These are phyloP conservation scores for Sordariomycetes sp. DNA, from an alignment of 2,329 filamentous ascomycete genomes.

Conservation along the genomic window DNA sequence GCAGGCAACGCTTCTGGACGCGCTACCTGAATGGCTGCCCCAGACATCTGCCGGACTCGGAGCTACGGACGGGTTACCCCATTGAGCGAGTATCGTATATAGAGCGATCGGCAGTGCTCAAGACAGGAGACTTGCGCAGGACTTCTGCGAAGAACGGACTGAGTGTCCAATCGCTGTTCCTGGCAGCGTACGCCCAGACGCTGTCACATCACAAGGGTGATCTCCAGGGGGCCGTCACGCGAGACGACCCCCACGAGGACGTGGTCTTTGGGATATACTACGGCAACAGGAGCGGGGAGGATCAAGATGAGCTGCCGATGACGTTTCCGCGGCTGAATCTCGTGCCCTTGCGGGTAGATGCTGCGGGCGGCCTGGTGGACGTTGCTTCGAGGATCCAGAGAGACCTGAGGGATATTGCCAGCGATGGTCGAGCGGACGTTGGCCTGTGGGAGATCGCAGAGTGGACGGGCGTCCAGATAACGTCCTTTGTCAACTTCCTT, in stretches of 20 bases:
- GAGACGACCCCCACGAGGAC: slow-evolving; percentile 17
- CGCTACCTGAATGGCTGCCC: slow-evolving; percentile 21
- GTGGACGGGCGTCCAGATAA: slow-evolving; percentile 66
- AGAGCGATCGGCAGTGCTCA: slow-evolving; percentile 32
- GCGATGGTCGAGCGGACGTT: slow-evolving; percentile 41
- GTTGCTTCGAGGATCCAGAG: slow-evolving; percentile 55
- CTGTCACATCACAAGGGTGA: slow-evolving; percentile 9
- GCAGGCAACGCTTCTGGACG: slow-evolving; percentile 29
- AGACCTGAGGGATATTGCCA: slow-evolving; percentile 54
- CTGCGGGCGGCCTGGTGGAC: slow-evolving; percentile 25
- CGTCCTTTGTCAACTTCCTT: slow-evolving; percentile 77
- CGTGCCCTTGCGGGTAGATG: slow-evolving; percentile 56
- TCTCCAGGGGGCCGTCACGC: slow-evolving; percentile 1
- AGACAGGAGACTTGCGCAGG: slow-evolving; percentile 19
- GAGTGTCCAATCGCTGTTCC: slow-evolving; percentile 64
- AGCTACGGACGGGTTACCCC: slow-evolving; percentile 2
- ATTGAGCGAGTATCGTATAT: slow-evolving; percentile 24
- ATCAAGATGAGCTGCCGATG: neutral
- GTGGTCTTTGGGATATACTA: slow-evolving; percentile 73
- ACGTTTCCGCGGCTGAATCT: slow-evolving; percentile 23
- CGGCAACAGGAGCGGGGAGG: slow-evolving; percentile 55
- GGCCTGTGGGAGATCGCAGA: slow-evolving; percentile 61
- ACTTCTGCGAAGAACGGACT: slow-evolving; percentile 43
- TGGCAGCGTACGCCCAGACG: slow-evolving; percentile 57
- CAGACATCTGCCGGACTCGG: neutral